phyloP scores from a whole-genome alignment of 805 yeast species.

The Metschnikowia matae region DNA sequence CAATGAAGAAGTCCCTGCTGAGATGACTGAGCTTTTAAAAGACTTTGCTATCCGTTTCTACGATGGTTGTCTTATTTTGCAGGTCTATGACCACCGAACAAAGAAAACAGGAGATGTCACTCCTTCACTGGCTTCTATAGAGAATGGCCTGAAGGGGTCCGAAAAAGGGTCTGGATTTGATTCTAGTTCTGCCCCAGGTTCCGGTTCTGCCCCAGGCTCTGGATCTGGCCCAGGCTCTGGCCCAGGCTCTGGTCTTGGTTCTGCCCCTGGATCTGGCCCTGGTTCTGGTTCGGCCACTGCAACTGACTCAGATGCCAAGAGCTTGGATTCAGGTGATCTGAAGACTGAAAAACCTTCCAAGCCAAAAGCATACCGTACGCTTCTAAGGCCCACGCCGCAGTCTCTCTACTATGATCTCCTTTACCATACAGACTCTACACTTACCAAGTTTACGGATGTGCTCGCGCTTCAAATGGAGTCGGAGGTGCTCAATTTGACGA shows the following conservation, averaged over 20 bases:
- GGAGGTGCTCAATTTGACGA: constrained; percentile 76
- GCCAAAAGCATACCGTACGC: constrained; percentile 73
- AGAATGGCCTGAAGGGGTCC: background rate
- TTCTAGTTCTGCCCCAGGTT: too few species aligned
- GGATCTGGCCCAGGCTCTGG: too few species aligned
- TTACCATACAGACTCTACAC: constrained; percentile 72
- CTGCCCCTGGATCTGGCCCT: too few species aligned
- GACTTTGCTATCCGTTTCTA: constrained; percentile 82
- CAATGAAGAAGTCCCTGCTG: constrained; percentile 79
- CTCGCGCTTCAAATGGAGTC: constrained; percentile 80
- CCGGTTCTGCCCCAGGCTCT: too few species aligned
- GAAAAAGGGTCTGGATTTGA: too few species aligned
- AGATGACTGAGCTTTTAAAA: constrained; percentile 81
- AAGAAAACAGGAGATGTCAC: constrained; percentile 21
- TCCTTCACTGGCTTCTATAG: background rate
- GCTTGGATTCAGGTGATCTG: background rate
- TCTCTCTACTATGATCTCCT: constrained; percentile 82
- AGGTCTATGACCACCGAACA: constrained; percentile 81
- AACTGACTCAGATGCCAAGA: background rate
- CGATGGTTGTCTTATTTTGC: constrained; percentile 85
- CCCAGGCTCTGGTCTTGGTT: too few species aligned
- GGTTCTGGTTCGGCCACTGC: background rate
- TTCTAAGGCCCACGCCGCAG: constrained; percentile 74
- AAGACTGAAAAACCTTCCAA: constrained; percentile 23
- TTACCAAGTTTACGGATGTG: constrained; percentile 72